Evolutionary conservation across 495 filamentous ascomycete genomes (phyloP), one percentile per base, ranked within the genome.

Genomic region (Podospora bellae-mahoneyi): DNA sequence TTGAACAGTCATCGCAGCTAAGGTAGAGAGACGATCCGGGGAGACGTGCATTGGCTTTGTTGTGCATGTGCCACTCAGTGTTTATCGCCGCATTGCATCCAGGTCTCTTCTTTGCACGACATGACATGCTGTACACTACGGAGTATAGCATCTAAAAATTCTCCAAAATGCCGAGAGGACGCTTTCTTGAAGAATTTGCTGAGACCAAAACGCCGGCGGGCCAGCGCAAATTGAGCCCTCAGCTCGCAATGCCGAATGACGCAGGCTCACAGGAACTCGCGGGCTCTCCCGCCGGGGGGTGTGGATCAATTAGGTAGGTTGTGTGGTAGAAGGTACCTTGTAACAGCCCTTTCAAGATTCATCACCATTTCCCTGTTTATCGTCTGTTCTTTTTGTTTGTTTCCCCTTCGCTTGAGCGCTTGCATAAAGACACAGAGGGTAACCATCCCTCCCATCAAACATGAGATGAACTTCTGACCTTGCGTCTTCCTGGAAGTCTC

Each of bases 241-340:
- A 48, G 39, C 39, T 2, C 39, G 7, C 7, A 48, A 28, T 63
- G 61, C 30, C 61, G 28, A 44, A 63, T 63, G 61, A 63, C 61
- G 61, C 61, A 63, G 30, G 30, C 30, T 32, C 30, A 32, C 30
- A 32, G 61, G 61, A 32, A 32, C 61, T 39, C 61, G 34, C 61
- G 61, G 61, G 61, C 32, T 32, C n/a, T 28, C 30, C 61, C 61
- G 30, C 19, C 19, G 60, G 30, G 26, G 30, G 32, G 34, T 6
- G 30, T 18, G 61, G 32, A 48, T 32, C 16, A 48, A 39, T 5
- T 39, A 3, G 34, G 34, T 4, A 10, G 34, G 34, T 39, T 23
- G 23, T 32, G 30, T 32, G 30, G 30, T 32, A 32, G 4, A 32
- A 32, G 4, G 7, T 32, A 32, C 30, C 30, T 32, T 32, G 30